Evolutionary conservation across 2,329 filamentous ascomycete species (phyloP).

Genomic region (Pestalotiopsis sp.): DNA sequence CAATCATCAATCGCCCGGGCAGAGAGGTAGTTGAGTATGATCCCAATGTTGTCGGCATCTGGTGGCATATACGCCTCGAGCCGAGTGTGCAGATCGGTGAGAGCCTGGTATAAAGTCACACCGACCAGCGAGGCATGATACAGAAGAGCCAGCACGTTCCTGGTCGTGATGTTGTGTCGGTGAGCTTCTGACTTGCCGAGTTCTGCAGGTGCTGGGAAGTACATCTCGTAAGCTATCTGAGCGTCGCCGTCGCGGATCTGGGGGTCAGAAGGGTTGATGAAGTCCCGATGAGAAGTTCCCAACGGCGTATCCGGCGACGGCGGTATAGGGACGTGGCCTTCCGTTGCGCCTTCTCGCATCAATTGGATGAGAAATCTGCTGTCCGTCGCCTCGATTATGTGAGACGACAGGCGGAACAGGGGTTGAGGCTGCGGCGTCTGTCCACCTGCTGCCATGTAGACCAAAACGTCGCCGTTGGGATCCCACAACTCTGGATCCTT

Average conservation of each 20-base stretch:
- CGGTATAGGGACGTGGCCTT: slow-evolving; percentile 46
- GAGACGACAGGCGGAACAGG: slow-evolving; percentile 60
- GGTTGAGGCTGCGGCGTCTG: slow-evolving; percentile 48
- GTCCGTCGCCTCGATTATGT: slow-evolving; percentile 60
- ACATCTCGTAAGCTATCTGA: slow-evolving; percentile 64
- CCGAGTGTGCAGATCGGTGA: slow-evolving; percentile 63
- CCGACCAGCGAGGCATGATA: slow-evolving; percentile 68
- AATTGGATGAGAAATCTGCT: slow-evolving; percentile 56
- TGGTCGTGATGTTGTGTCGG: slow-evolving; percentile 65
- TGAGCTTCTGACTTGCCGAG: slow-evolving; percentile 50
- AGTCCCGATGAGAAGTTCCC: slow-evolving; percentile 37
- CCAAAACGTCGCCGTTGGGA: slow-evolving; percentile 60
- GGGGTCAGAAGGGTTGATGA: slow-evolving; percentile 26
- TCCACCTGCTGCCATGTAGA: slow-evolving; percentile 54
- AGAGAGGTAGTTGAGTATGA: slow-evolving; percentile 63
- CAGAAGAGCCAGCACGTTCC: slow-evolving; percentile 70
- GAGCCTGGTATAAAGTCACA: slow-evolving; percentile 62
- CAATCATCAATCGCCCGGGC: slow-evolving; percentile 65
- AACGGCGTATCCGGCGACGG: slow-evolving; percentile 46
- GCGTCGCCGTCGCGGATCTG: slow-evolving; percentile 45
- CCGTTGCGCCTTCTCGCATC: slow-evolving; percentile 54
- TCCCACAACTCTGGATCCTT: slow-evolving; percentile 66
- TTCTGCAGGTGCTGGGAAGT: slow-evolving; percentile 60
- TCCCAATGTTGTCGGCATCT: slow-evolving; percentile 57
- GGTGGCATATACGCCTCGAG: slow-evolving; percentile 61